Conservation (phyloP, 768 basidiomycete genomes). For the Leccinum incarnatum region DNA sequence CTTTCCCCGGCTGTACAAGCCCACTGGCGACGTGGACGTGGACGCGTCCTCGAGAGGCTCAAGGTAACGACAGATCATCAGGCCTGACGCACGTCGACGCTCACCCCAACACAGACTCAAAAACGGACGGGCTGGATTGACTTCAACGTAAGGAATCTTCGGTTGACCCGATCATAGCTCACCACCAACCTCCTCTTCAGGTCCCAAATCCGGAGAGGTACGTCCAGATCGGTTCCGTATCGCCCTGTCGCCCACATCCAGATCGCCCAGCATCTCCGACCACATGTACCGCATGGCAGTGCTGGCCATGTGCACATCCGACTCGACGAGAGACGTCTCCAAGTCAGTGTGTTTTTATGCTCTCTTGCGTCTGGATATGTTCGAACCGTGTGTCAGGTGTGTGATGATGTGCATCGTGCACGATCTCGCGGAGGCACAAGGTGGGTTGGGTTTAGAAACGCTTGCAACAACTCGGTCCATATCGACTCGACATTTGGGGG, state of each 20-base stretch:
- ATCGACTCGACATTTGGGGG: slow-evolving; percentile 66
- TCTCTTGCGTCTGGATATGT: background rate
- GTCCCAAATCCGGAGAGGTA: slow-evolving; percentile 83
- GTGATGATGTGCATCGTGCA: slow-evolving; percentile 94
- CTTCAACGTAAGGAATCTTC: slow-evolving; percentile 43
- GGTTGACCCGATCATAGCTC: background rate
- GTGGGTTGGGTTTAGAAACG: slow-evolving; percentile 32
- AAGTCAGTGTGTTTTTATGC: slow-evolving; percentile 45
- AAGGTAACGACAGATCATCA: slow-evolving; percentile 55
- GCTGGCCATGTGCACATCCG: slow-evolving; percentile 85
- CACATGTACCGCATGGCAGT: slow-evolving; percentile 98
- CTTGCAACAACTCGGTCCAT: background rate
- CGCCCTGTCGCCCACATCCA: background rate
- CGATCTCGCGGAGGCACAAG: slow-evolving; percentile 94
- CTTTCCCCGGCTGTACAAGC: slow-evolving; percentile 59
- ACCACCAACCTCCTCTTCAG: slow-evolving; percentile 36
- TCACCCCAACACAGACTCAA: slow-evolving; percentile 61
- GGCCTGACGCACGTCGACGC: background rate
- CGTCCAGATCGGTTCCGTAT: background rate
- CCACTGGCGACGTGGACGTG: slow-evolving; percentile 48
- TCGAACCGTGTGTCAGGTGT: slow-evolving; percentile 36
- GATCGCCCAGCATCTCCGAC: slow-evolving; percentile 71
- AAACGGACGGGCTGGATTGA: slow-evolving; percentile 96
- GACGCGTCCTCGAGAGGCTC: slow-evolving; percentile 87
- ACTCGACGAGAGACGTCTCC: slow-evolving; percentile 62